Evolutionary conservation across 208 protist species (phyloP).

Genomic region (Leishmania braziliensis): DNA sequence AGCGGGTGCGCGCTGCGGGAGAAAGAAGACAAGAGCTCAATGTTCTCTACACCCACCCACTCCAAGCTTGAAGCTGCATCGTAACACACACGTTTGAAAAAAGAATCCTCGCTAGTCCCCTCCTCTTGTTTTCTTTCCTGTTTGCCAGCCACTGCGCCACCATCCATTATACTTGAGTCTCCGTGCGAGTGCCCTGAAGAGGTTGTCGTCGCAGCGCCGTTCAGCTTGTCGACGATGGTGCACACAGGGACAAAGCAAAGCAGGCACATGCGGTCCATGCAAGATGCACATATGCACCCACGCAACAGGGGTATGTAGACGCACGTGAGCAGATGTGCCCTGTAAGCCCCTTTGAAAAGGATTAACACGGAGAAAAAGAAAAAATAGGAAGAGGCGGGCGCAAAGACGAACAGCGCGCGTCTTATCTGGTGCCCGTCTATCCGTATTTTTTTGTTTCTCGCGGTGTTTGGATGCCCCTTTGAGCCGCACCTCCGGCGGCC

Average conservation of each 20-base stretch:
- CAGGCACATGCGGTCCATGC: background rate
- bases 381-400: background rate
- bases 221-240: background rate
- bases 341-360: background rate
- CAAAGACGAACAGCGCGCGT: background rate
- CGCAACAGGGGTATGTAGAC: background rate
- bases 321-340: background rate
- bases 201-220: background rate
- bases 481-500: background rate
- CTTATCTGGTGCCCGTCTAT: background rate
- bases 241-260: background rate
- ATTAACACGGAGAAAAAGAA: background rate
- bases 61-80: background rate
- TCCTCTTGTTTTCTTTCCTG: background rate
- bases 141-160: background rate
- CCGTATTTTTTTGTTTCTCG: background rate
- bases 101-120: background rate
- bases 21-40: background rate
- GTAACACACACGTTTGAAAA: background rate
- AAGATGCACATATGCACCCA: background rate
- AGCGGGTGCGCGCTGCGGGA: background rate
- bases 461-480: background rate
- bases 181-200: background rate
- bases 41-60: background rate
- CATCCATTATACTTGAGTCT: background rate